phyloP scores from a whole-genome alignment of 805 yeast genomes.

The Sugiyamaella smithiae region DNA sequence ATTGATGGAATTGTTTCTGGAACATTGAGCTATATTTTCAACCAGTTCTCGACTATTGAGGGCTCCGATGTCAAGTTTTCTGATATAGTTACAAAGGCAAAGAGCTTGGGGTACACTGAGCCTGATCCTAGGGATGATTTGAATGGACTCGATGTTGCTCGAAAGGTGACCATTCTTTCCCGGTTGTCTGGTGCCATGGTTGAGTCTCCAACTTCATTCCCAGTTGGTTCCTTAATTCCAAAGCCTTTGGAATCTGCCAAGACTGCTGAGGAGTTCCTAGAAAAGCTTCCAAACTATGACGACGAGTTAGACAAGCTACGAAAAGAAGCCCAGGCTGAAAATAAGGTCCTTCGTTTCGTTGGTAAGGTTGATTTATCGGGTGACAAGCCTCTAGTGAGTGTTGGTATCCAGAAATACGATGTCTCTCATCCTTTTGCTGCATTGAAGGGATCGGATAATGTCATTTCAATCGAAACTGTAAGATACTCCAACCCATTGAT shows the following conservation, averaged over 20 bases:
- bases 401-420: conserved; percentile 85
- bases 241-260: conserved; percentile 59
- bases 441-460: conserved; percentile 93
- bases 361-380: conserved; percentile 78
- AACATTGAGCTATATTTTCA: conserved; percentile 90
- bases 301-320: conserved; percentile 72
- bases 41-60: conserved; percentile 76
- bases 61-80: conserved; percentile 68
- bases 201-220: conserved; percentile 86
- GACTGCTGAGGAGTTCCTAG: conserved; percentile 74
- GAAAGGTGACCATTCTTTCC: conserved; percentile 95
- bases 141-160: conserved; percentile 96
- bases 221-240: conserved; percentile 92
- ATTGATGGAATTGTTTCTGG: conserved; percentile 98
- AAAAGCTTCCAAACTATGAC: conserved; percentile 80
- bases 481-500: conserved; percentile 92
- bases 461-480: conserved; percentile 84
- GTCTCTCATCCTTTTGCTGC: conserved; percentile 93
- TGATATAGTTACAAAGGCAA: conserved; percentile 85
- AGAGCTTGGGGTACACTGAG: conserved; percentile 91
- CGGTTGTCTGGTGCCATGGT: conserved; percentile 86
- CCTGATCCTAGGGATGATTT: conserved; percentile 99
- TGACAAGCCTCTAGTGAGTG: conserved; percentile 57
- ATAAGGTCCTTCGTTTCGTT: conserved; percentile 88
- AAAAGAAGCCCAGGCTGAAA: conserved; percentile 74